A percentile compares a stretch with the other conserved stretches of the same genome.
phyloP scores from a whole-genome alignment of 2,329 filamentous ascomycete genomes.

The Stachybotrys elegans region DNA sequence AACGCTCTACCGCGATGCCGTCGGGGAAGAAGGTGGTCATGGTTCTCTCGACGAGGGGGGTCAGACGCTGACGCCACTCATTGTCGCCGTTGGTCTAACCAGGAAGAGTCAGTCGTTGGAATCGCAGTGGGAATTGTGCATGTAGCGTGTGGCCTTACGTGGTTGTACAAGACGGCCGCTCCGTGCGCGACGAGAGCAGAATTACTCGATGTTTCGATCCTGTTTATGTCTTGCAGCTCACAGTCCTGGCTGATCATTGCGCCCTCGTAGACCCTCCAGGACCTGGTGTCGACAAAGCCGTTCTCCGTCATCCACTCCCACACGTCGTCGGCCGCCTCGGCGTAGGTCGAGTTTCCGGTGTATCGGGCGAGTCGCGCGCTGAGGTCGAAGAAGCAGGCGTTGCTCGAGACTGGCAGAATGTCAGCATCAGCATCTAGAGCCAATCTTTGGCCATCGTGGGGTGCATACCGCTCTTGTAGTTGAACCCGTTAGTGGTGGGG shows the following conservation, averaged over 20 bases:
- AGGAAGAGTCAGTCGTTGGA: slow-evolving; percentile 10
- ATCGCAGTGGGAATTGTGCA: neutral
- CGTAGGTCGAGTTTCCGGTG: slow-evolving; percentile 52
- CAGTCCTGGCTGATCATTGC: slow-evolving; percentile 47
- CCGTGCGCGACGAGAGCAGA: slow-evolving; percentile 48
- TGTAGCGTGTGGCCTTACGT: too few relatives aligned
- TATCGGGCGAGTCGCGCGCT: slow-evolving; percentile 57
- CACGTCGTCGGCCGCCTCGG: slow-evolving; percentile 47
- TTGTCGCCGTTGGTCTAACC: slow-evolving; percentile 15
- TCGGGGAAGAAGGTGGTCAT: slow-evolving; percentile 44
- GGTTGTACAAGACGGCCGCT: slow-evolving; percentile 55
- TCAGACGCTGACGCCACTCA: slow-evolving; percentile 47
- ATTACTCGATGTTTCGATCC: slow-evolving; percentile 40
- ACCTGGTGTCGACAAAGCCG: slow-evolving; percentile 45
- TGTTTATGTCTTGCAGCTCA: slow-evolving; percentile 30
- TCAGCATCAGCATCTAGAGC: neutral
- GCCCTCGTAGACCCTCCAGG: slow-evolving; percentile 57
- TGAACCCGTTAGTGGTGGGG: slow-evolving; percentile 56
- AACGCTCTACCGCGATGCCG: slow-evolving; percentile 55
- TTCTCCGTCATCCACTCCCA: slow-evolving; percentile 51
- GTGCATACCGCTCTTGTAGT: neutral
- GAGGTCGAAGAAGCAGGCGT: slow-evolving; percentile 44
- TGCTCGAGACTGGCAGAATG: slow-evolving; percentile 30
- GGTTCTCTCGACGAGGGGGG: slow-evolving; percentile 43
- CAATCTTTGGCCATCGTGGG: neutral